Percentiles rank a stretch among this genome's conserved stretches.
These are phyloP conservation scores for Aspergillus sp. DNA, from an alignment of 2,329 filamentous ascomycete species.

Conservation along the genomic window DNA sequence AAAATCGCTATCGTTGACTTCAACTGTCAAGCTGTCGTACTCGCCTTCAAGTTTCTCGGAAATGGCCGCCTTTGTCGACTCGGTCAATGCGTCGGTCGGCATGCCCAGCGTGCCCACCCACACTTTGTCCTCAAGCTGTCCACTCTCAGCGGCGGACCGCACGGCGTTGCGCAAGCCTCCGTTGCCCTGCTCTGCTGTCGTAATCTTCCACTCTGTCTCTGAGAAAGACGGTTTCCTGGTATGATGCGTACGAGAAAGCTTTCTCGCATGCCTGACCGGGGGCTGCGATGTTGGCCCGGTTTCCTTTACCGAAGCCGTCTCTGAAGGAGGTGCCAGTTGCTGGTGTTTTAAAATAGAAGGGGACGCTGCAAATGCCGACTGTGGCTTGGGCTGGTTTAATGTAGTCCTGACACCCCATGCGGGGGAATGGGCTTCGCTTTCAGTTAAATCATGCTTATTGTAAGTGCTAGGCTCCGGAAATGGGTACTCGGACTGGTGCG, in stretches of 20 bases:
- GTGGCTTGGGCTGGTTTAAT: conserved; percentile 77
- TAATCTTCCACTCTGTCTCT: conserved; percentile 79
- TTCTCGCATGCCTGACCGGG: conserved; percentile 17
- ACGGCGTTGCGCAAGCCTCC: conserved; percentile 89
- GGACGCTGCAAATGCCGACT: conserved; percentile 74
- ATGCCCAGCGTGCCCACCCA: conserved; percentile 94
- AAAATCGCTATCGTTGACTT: conserved; percentile 87
- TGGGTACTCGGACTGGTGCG: conserved; percentile 33
- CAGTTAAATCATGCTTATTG: conserved; percentile 60
- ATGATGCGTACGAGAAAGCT: conserved; percentile 40
- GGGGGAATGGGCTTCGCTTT: conserved; percentile 74
- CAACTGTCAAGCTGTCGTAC: conserved; percentile 81
- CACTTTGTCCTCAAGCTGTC: conserved; percentile 73
- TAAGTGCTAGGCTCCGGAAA: conserved; percentile 30
- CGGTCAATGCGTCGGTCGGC: conserved; percentile 83
- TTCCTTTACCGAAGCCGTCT: conserved; percentile 27
- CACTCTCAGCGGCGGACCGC: conserved; percentile 73
- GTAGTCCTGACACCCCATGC: conserved; percentile 71
- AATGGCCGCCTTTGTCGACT: conserved; percentile 79
- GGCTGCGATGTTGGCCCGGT: conserved; percentile 17
- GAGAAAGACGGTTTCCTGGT: conserved; percentile 71
- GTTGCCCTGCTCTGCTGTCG: conserved; percentile 87
- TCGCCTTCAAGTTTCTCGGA: conserved; percentile 79
- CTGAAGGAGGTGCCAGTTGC: conserved; percentile 31
- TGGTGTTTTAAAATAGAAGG: conserved; percentile 74